phyloP scores from a whole-genome alignment of 1,284 basidiomycete species.

The Pyrrhoderma noxium region DNA sequence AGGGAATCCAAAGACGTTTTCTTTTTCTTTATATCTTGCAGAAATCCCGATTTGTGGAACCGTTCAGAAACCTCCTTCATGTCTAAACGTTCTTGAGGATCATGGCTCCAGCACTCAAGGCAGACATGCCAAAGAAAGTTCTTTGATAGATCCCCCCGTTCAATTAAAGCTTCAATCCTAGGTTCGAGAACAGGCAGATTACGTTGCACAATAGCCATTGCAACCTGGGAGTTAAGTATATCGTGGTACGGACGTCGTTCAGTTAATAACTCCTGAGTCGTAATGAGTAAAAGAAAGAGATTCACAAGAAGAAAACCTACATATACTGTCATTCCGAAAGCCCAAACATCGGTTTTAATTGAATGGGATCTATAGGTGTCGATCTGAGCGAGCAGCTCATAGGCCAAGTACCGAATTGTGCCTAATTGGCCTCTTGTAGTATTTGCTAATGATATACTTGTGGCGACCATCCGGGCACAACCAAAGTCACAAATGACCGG shows the following conservation, averaged over 20 bases:
- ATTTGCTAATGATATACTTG: slow-evolving; percentile 2
- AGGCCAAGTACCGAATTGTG: slow-evolving; percentile 2
- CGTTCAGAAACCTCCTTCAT: not conserved
- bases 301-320: not conserved
- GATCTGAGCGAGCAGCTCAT: not conserved
- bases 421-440: not conserved
- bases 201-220: not conserved
- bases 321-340: slow-evolving; percentile 10
- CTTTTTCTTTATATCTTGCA: not conserved
- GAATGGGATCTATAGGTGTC: not conserved
- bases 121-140: slow-evolving; percentile 3
- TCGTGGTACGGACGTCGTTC: slow-evolving; percentile 2
- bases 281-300: not conserved
- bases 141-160: not conserved
- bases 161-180: not conserved
- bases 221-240: slow-evolving; percentile 2
- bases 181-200: slow-evolving; percentile 1
- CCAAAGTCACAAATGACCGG: slow-evolving; percentile 11
- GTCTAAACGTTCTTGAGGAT: not conserved
- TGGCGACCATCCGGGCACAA: not conserved
- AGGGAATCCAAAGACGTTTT: too few relatives aligned
- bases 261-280: slow-evolving; percentile 4
- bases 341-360: slow-evolving; percentile 7
- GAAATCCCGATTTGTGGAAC: not conserved
- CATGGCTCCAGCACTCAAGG: not conserved